Evolutionary conservation across 2,329 filamentous ascomycete species (phyloP).

Genomic region (Calonectria leucothoes): DNA sequence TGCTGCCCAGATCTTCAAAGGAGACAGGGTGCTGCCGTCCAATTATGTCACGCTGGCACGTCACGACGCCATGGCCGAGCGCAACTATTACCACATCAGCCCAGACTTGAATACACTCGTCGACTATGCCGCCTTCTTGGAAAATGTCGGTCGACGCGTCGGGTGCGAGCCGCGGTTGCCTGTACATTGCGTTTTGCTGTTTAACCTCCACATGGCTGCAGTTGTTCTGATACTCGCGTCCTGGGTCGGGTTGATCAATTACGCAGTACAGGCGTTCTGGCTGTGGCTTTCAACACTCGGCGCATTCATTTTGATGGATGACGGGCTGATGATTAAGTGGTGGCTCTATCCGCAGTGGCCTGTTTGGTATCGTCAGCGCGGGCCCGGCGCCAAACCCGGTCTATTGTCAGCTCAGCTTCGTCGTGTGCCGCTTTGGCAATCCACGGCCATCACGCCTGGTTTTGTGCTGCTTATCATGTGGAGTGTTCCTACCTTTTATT

Average conservation of each 20-base stretch:
- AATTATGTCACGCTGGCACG: background rate
- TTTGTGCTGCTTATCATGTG: background rate
- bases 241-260: background rate
- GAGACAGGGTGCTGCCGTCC: background rate
- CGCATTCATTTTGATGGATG: constrained; percentile 22
- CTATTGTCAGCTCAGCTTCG: background rate
- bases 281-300: background rate
- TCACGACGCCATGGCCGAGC: background rate
- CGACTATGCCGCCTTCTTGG: background rate
- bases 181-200: background rate
- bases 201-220: background rate
- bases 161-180: background rate
- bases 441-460: background rate
- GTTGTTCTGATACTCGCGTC: background rate
- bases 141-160: background rate
- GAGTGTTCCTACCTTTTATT: background rate
- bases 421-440: constrained; percentile 1
- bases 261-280: constrained; percentile 44
- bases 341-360: constrained; percentile 44
- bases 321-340: background rate
- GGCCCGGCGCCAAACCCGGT: background rate
- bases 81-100: background rate
- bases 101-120: background rate
- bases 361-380: constrained; percentile 77
- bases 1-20: background rate